phyloP scores from a whole-genome alignment of 352 stramenopile species.

The Thalassiosira livingstoniorum region DNA sequence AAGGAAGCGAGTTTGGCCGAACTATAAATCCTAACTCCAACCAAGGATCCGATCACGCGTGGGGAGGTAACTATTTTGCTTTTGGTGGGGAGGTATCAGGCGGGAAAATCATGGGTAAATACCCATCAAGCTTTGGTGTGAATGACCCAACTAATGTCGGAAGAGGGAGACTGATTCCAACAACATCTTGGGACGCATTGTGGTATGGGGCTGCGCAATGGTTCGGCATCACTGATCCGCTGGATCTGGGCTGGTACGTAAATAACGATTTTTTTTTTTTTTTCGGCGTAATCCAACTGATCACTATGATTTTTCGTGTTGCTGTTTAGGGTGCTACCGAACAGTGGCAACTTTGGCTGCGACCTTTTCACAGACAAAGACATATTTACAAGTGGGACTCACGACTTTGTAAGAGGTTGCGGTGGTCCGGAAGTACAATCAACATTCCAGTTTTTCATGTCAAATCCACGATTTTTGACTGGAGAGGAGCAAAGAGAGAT shows the following conservation, averaged over 20 bases:
- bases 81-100: slow-evolving; percentile 67
- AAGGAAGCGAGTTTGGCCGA: slow-evolving; percentile 72
- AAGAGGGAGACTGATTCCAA: slow-evolving; percentile 72
- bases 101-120: slow-evolving; percentile 68
- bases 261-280: no score
- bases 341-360: slow-evolving; percentile 39
- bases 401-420: slow-evolving; percentile 26
- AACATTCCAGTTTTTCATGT: no score
- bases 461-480: no score
- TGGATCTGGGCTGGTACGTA: slow-evolving; percentile 18
- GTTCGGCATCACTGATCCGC: slow-evolving; percentile 48
- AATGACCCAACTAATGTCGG: slow-evolving; percentile 56
- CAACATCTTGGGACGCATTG: slow-evolving; percentile 73
- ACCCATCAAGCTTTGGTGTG: slow-evolving; percentile 55
- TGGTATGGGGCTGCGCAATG: no score
- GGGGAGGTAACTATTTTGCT: slow-evolving; percentile 70
- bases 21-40: slow-evolving; percentile 80
- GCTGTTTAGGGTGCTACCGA: no score
- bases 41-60: slow-evolving; percentile 68
- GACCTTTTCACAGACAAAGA: slow-evolving; percentile 38
- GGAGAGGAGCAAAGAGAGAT: no score
- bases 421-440: slow-evolving; percentile 28
- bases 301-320: no score
- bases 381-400: slow-evolving; percentile 22
- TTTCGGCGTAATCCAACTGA: no score